Conservation (phyloP, 805 yeast species). For the Zygosaccharomyces rouxii region DNA sequence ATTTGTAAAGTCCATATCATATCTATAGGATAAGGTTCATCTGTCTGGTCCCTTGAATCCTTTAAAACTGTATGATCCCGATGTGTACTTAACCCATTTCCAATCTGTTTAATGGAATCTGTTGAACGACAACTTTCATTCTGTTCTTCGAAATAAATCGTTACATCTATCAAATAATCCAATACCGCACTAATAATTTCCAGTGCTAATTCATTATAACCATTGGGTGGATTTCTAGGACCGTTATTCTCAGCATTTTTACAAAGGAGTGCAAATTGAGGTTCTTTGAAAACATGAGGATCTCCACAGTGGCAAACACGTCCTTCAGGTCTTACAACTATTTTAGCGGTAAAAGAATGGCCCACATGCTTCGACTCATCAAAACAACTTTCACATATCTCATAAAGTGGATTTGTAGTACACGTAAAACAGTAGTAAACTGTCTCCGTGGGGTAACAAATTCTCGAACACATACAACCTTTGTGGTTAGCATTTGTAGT, state of each 20-base stretch:
- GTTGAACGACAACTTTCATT: slow-evolving; percentile 6
- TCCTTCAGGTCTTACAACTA: slow-evolving; percentile 30
- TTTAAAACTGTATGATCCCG: neutral
- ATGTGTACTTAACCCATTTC: neutral
- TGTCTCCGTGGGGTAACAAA: slow-evolving; percentile 28
- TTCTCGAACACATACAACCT: slow-evolving; percentile 27
- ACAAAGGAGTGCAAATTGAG: slow-evolving; percentile 19
- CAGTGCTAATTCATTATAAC: slow-evolving; percentile 11
- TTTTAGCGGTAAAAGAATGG: slow-evolving; percentile 41
- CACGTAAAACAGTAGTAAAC: slow-evolving; percentile 35
- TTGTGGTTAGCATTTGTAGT: slow-evolving; percentile 15
- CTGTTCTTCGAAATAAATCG: slow-evolving; percentile 14
- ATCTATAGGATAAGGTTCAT: slow-evolving; percentile 4
- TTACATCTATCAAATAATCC: slow-evolving; percentile 27
- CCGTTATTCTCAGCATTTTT: slow-evolving; percentile 20
- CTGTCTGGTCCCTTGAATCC: slow-evolving; percentile 10
- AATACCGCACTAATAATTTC: slow-evolving; percentile 19
- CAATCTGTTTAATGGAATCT: slow-evolving; percentile 2
- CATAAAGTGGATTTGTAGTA: slow-evolving; percentile 31
- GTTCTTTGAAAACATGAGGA: slow-evolving; percentile 23
- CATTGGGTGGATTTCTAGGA: slow-evolving; percentile 2
- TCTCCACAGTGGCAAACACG: slow-evolving; percentile 35
- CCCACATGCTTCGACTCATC: slow-evolving; percentile 63
- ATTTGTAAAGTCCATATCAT: slow-evolving; percentile 27
- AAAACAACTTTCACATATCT: slow-evolving; percentile 69